A percentile compares a stretch with the other conserved stretches of the same genome.
Evolutionary conservation across 139 green algal species (phyloP).

Genomic region (Chlorella sp.): DNA sequence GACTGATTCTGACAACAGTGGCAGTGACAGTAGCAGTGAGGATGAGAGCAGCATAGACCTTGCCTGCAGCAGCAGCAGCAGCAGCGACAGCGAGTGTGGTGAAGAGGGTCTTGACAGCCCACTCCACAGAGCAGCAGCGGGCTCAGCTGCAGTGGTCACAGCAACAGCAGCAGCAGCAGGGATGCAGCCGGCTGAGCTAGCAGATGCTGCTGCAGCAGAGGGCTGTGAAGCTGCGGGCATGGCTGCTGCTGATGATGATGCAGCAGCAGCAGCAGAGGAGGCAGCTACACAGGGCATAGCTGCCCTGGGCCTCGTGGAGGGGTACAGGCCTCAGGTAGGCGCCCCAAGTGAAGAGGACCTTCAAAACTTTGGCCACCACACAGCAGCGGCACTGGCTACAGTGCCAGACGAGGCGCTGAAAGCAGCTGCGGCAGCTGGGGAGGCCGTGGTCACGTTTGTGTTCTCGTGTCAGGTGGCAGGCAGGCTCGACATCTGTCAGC

Average conservation of each 20-base stretch:
- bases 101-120: too few relatives aligned
- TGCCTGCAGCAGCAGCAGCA: too few relatives aligned
- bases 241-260: too few relatives aligned
- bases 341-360: constrained; percentile 79
- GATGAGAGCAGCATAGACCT: too few relatives aligned
- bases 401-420: constrained; percentile 77
- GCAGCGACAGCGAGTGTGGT: too few relatives aligned
- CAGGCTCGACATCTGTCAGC: too few relatives aligned
- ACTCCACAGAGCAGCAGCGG: neutral
- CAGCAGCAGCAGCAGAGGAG: neutral
- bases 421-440: neutral
- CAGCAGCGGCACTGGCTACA: constrained; percentile 34
- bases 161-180: neutral
- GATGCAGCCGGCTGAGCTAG: neutral
- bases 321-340: neutral
- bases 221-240: too few relatives aligned
- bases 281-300: neutral
- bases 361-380: constrained; percentile 86
- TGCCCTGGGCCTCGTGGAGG: too few relatives aligned
- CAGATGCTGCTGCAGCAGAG: neutral
- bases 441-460: constrained; percentile 73
- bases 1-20: too few relatives aligned
- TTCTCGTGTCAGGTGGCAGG: constrained; percentile 76
- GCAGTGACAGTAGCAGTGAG: too few relatives aligned
- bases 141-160: neutral